Percentiles rank a stretch among this genome's conserved stretches.
Conservation (phyloP, 2,329 filamentous ascomycete species). For the Penicillium expansum region DNA sequence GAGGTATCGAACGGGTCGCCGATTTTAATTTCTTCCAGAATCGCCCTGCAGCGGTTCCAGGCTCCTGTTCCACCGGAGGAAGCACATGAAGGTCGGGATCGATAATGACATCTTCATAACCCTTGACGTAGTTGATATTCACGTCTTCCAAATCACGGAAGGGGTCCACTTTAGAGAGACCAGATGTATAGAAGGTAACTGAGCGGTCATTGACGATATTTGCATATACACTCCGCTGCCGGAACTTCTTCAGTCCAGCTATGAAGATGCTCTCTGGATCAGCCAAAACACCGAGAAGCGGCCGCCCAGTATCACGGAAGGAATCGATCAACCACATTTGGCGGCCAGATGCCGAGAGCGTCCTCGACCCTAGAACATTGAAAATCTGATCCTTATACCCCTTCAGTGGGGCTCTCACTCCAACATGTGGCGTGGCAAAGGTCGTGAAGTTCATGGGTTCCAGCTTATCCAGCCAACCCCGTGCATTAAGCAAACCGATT, state of each 20-base stretch:
- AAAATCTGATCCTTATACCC: constrained; percentile 66
- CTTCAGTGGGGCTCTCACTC: constrained; percentile 67
- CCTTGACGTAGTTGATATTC: constrained; percentile 69
- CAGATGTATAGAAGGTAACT: constrained; percentile 79
- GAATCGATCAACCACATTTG: constrained; percentile 85
- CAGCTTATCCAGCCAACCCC: constrained; percentile 74
- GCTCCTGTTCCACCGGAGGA: constrained; percentile 28
- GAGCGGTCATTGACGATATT: constrained; percentile 85
- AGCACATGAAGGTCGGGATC: constrained; percentile 48
- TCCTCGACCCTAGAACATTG: constrained; percentile 81
- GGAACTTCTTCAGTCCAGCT: constrained; percentile 71
- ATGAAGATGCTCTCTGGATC: constrained; percentile 86
- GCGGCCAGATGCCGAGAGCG: constrained; percentile 75
- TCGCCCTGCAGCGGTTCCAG: constrained; percentile 28
- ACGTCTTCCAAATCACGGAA: constrained; percentile 66
- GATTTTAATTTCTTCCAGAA: constrained; percentile 36
- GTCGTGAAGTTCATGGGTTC: constrained; percentile 92
- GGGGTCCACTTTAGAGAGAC: constrained; percentile 73
- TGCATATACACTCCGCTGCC: constrained; percentile 72
- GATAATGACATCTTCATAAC: constrained; percentile 72
- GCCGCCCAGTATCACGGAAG: constrained; percentile 78
- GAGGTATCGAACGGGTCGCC: constrained; percentile 57
- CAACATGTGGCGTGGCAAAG: constrained; percentile 81
- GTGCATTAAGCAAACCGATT: constrained; percentile 76
- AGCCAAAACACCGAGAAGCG: constrained; percentile 75